These are phyloP conservation scores for Monosporascus ibericus DNA, from an alignment of 2,329 filamentous ascomycete species.

Conservation along the genomic window DNA sequence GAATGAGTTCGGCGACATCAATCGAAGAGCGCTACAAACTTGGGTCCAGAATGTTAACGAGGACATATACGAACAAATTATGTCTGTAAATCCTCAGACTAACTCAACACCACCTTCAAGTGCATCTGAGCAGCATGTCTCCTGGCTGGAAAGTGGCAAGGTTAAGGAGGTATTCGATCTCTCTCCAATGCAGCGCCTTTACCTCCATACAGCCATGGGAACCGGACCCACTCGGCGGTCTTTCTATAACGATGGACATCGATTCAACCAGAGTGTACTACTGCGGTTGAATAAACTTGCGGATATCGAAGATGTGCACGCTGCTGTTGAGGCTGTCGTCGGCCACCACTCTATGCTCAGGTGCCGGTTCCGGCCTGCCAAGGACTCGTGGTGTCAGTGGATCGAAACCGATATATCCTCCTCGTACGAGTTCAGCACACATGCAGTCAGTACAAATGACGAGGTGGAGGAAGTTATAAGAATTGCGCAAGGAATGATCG, in stretches of 20 bases:
- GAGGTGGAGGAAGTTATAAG: conserved; percentile 36
- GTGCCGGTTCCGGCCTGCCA: conserved; percentile 34
- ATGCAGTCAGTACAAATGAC: conserved; percentile 32
- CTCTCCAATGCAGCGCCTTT: conserved; percentile 48
- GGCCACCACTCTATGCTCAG: conserved; percentile 47
- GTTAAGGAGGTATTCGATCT: conserved; percentile 36
- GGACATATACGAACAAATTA: conserved; percentile 37
- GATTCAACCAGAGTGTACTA: conserved; percentile 46
- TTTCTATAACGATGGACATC: conserved; percentile 30
- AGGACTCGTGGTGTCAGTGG: conserved; percentile 40
- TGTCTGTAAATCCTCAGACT: conserved; percentile 34
- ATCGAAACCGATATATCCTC: conserved; percentile 32
- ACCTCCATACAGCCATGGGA: conserved; percentile 42
- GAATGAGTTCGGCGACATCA: conserved; percentile 31
- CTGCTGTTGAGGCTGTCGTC: conserved; percentile 42
- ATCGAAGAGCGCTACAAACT: conserved; percentile 41
- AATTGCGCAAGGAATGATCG: conserved; percentile 36
- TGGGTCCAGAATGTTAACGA: conserved; percentile 50
- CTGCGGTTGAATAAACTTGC: conserved; percentile 37
- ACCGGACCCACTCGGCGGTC: conserved; percentile 25
- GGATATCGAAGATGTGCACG: conserved; percentile 37
- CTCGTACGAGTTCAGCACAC: conserved; percentile 40
- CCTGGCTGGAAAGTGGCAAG: conserved; percentile 27
- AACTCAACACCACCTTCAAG: conserved; percentile 28
- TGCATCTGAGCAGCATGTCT: conserved; percentile 30